A percentile compares a stretch with the other conserved stretches of the same genome.
phyloP scores from a whole-genome alignment of 2,329 filamentous ascomycete genomes.

The Bipolaris bicolor region DNA sequence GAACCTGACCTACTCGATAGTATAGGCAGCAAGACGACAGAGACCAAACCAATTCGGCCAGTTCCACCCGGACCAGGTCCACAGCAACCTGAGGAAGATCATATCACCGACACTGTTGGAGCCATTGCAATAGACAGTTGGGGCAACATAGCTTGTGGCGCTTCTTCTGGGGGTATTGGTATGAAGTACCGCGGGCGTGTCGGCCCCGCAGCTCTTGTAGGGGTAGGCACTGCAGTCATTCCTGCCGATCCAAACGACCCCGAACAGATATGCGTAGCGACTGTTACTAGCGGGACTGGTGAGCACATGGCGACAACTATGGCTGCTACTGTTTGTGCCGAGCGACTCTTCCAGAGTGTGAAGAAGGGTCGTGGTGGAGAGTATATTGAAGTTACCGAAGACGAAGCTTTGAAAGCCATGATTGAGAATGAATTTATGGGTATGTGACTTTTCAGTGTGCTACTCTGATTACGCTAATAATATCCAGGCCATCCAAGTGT shows the following conservation, averaged over 20 bases:
- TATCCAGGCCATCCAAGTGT: conserved; percentile 76
- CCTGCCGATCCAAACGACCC: conserved; percentile 74
- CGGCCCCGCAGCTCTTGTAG: conserved; percentile 90
- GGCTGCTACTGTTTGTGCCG: conserved; percentile 85
- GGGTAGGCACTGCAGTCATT: conserved; percentile 88
- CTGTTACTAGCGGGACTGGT: conserved; percentile 91
- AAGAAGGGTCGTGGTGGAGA: conserved; percentile 65
- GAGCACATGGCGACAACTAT: conserved; percentile 98
- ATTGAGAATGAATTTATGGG: conserved; percentile 90
- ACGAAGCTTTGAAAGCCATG: conserved; percentile 77
- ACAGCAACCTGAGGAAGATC: conserved; percentile 53
- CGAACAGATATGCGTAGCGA: conserved; percentile 73
- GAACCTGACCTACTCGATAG: conserved; percentile 14
- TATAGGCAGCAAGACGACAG: conserved; percentile 8
- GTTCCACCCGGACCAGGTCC: conserved; percentile 2
- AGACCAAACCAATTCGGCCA: conserved; percentile 18
- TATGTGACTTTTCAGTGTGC: conserved; percentile 36
- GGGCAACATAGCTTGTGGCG: conserved; percentile 90
- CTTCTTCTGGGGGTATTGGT: conserved; percentile 95
- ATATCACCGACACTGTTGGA: conserved; percentile 91
- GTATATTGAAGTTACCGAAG: conserved; percentile 73
- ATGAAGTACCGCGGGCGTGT: conserved; percentile 96
- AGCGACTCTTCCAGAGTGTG: conserved; percentile 77
- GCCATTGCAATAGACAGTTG: conserved; percentile 88
- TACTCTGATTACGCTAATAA: conserved; percentile 12